Evolutionary conservation across 2,329 filamentous ascomycete genomes (phyloP).

Genomic region (Zasmidium citrigriseum): DNA sequence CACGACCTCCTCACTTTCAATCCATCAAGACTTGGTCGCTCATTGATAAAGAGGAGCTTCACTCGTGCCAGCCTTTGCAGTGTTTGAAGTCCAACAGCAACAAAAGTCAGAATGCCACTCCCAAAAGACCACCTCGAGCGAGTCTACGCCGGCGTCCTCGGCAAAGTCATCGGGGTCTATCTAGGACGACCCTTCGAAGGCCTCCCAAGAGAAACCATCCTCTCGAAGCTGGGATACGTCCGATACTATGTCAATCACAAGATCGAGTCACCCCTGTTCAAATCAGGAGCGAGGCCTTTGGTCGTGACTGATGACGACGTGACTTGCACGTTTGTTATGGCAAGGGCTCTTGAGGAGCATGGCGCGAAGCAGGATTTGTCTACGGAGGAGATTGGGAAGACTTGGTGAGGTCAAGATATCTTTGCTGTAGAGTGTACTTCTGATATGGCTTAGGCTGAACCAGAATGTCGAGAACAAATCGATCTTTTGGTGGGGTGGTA

Average conservation of each 20-base stretch:
- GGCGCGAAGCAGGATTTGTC: background rate
- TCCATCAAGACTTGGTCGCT: too few species aligned
- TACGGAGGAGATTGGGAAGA: constrained; percentile 1
- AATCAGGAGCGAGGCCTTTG: background rate
- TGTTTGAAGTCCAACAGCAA: background rate
- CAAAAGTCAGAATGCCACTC: background rate
- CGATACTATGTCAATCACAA: constrained; percentile 2
- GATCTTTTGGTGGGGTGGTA: constrained; percentile 5
- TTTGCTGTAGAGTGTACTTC: background rate
- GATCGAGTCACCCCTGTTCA: background rate
- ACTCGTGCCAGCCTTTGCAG: background rate
- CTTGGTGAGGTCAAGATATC: constrained; percentile 1
- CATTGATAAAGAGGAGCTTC: background rate
- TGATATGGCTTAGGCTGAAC: background rate
- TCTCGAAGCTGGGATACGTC: background rate
- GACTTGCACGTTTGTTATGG: background rate
- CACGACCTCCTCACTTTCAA: too few species aligned
- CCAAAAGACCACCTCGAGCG: background rate
- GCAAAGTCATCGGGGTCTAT: constrained; percentile 5
- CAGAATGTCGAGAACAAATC: background rate
- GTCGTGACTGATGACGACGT: constrained; percentile 7
- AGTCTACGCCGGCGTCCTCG: constrained; percentile 6
- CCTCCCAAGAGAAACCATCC: background rate
- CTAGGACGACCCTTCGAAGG: constrained; percentile 6
- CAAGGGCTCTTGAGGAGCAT: constrained; percentile 4